phyloP scores from a whole-genome alignment of 139 green algal species.

The Volvox reticuliferus region DNA sequence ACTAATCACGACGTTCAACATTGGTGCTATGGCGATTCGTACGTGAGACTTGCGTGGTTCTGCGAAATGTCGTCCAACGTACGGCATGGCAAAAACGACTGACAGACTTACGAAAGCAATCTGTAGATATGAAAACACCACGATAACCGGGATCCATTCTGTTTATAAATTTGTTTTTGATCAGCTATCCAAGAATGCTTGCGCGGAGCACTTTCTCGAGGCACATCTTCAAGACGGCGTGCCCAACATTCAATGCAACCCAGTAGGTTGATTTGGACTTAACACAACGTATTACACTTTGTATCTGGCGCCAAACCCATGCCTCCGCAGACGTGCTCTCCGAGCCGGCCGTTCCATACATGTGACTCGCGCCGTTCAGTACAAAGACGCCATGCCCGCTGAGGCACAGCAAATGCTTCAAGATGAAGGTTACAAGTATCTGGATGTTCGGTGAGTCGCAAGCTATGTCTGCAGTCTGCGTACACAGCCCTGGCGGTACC shows the following conservation, averaged over 20 bases:
- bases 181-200: neutral
- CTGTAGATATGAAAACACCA: too few species aligned
- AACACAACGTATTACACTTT: too few species aligned
- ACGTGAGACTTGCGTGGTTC: too few species aligned
- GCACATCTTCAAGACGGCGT: neutral
- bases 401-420: constrained; percentile 4
- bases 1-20: too few species aligned
- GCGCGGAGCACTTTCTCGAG: neutral
- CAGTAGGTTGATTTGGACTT: neutral
- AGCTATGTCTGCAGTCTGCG: too few species aligned
- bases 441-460: constrained; percentile 28
- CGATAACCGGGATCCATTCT: too few species aligned
- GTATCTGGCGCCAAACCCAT: neutral
- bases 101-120: too few species aligned
- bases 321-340: neutral
- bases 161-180: neutral
- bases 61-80: too few species aligned
- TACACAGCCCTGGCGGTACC: too few species aligned
- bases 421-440: neutral
- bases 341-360: neutral
- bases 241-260: neutral
- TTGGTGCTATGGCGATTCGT: too few species aligned
- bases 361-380: neutral
- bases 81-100: too few species aligned
- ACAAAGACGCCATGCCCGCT: neutral